Evolutionary conservation across 2,329 filamentous ascomycete genomes (phyloP), one percentile per base, ranked within the genome.

Genomic region (Blumeria hordei): DNA sequence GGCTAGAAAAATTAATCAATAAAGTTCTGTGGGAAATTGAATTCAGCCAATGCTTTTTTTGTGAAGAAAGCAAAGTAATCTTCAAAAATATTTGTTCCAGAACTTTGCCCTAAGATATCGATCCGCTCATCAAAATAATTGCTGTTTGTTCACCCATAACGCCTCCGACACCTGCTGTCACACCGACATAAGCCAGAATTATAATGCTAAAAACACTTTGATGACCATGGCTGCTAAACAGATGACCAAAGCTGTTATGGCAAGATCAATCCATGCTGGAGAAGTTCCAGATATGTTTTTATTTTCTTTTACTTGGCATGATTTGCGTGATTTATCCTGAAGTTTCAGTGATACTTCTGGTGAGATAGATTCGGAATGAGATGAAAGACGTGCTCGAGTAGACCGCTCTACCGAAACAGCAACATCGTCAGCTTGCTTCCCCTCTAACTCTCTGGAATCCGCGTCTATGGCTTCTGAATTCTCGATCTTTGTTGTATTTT

Each of bases 251-350:
- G 78, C 81, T 21, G 81, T 77, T 60, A 94, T 94, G 39, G 81
- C 76, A 59, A 85, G 78, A 67, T 94, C 88, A 16, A 94, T 72
- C 83, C 86, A 94, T 11, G 79, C 69, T 1, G 81, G 76, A 56
- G 65, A 63, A 7, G 51, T 57, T 45, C 65, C 58, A 21, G 62
- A 63, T 39, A 59, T 53, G 58, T 55, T 59, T 56, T 55, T 53
- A 56, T 60, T 57, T 58, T 59, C 45, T 57, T 56, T 56, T 55
- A 57, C 14, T 43, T 3, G 55, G n/a, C 11, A 33, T 11, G 47
- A 12, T 32, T 10, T 3, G 12, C 12, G 9, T 32, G 21, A 34
- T 11, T 28, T 7, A 10, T 14, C 7, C 14, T 12, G 3, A 1
- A 33, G 12, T n/a, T 3, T 51, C n/a, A 33, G 35, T 51, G 11